Evolutionary conservation across 352 stramenopile genomes (phyloP).

Genomic region (Phytophthora kernoviae): DNA sequence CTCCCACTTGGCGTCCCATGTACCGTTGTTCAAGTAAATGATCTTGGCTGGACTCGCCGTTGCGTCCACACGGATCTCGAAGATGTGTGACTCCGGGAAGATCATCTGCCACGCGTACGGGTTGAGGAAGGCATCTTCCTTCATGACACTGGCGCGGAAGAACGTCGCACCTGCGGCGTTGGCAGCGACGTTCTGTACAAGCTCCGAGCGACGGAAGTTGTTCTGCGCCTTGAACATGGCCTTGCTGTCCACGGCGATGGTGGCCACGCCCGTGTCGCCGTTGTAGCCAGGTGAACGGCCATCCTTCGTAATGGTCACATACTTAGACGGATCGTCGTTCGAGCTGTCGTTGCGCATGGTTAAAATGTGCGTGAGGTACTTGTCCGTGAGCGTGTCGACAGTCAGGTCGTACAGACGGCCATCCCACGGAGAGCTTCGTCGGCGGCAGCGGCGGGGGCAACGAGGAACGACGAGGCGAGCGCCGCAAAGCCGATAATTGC

Average conservation of each 20-base stretch:
- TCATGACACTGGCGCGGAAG: constrained; percentile 50
- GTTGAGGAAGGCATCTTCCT: constrained; percentile 40
- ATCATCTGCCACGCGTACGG: constrained; percentile 48
- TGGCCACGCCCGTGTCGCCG: constrained; percentile 51
- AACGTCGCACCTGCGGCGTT: constrained; percentile 37
- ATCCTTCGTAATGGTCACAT: constrained; percentile 32
- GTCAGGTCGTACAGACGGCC: constrained; percentile 46
- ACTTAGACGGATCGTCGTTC: constrained; percentile 37
- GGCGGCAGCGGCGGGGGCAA: constrained; percentile 12
- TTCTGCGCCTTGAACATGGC: constrained; percentile 45
- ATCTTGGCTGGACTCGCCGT: constrained; percentile 45
- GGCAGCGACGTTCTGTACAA: constrained; percentile 45
- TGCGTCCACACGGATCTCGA: constrained; percentile 61
- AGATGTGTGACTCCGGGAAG: constrained; percentile 56
- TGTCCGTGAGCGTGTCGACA: constrained; percentile 42
- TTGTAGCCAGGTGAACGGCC: constrained; percentile 45
- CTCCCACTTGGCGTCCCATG: constrained; percentile 53
- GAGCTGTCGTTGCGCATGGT: constrained; percentile 38
- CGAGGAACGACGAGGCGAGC: constrained; percentile 31
- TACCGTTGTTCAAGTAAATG: constrained; percentile 53
- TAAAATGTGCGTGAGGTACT: constrained; percentile 55
- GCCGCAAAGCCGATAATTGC: constrained; percentile 28
- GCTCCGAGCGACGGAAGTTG: constrained; percentile 53
- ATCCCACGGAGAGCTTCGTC: constrained; percentile 44
- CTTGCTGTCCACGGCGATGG: constrained; percentile 43